A percentile compares a stretch with the other conserved stretches of the same genome.
Conservation (phyloP, 2,329 filamentous ascomycete species). For the Pestalotiopsis sp. region DNA sequence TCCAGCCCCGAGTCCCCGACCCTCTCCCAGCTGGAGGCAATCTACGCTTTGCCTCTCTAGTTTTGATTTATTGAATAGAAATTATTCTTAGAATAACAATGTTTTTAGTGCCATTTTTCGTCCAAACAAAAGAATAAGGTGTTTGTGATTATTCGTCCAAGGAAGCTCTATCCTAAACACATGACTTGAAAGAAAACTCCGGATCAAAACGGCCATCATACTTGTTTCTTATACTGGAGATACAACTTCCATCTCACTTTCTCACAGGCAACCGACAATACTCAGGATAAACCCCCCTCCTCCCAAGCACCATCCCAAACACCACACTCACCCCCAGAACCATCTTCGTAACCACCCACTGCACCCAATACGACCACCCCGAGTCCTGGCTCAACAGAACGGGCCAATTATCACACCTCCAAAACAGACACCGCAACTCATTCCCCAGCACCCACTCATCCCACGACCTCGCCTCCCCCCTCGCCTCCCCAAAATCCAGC, state of each 20-base stretch:
- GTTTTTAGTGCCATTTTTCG: too few species aligned
- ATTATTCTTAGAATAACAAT: too few species aligned
- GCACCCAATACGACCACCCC: slow-evolving; percentile 16
- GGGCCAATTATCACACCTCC: slow-evolving; percentile 27
- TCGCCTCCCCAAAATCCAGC: slow-evolving; percentile 23
- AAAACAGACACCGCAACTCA: slow-evolving; percentile 26
- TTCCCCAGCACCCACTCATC: slow-evolving; percentile 18
- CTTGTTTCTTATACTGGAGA: too few species aligned
- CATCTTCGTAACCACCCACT: slow-evolving; percentile 17
- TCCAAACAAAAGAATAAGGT: too few species aligned
- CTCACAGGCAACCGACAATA: not conserved
- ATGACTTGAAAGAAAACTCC: not conserved
- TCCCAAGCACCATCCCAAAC: not conserved
- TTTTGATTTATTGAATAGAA: too few species aligned
- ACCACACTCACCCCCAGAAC: not conserved
- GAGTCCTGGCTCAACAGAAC: slow-evolving; percentile 13
- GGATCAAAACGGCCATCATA: too few species aligned
- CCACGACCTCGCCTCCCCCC: not conserved
- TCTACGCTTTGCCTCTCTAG: too few species aligned
- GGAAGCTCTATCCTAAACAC: not conserved
- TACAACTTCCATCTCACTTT: not conserved
- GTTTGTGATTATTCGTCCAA: too few species aligned
- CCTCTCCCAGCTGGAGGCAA: too few species aligned
- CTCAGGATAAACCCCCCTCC: not conserved
- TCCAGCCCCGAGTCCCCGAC: too few species aligned